Percentiles rank a stretch among this genome's conserved stretches.
Conservation (phyloP, 2,329 filamentous ascomycete species). For the Hypoxylon sp. region DNA sequence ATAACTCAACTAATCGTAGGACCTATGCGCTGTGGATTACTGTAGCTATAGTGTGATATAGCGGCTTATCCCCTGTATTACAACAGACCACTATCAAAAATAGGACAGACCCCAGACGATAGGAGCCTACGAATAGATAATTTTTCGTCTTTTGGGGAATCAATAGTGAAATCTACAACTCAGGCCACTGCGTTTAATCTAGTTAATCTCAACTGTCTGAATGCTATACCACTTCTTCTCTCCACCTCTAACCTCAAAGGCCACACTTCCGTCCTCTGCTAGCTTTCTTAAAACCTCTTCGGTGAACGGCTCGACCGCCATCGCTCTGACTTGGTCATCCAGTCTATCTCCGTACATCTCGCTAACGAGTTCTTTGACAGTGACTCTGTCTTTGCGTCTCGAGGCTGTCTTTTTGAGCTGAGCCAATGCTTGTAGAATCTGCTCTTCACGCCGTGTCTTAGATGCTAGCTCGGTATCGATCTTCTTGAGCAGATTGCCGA, state of each 20-base stretch:
- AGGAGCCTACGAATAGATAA: no score
- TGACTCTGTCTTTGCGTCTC: slow-evolving; percentile 54
- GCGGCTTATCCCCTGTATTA: no score
- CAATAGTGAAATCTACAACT: not conserved
- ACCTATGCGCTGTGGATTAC: no score
- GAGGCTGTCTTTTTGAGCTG: slow-evolving; percentile 18
- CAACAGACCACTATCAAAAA: no score
- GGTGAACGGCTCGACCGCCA: slow-evolving; percentile 62
- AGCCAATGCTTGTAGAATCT: slow-evolving; percentile 75
- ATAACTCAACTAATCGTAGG: no score
- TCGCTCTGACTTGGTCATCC: slow-evolving; percentile 54
- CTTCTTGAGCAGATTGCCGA: slow-evolving; percentile 79
- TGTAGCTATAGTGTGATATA: no score
- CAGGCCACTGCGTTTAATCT: not conserved
- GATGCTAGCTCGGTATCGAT: slow-evolving; percentile 86
- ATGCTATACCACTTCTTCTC: slow-evolving; percentile 57
- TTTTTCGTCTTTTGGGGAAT: not conserved
- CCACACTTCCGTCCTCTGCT: slow-evolving; percentile 61
- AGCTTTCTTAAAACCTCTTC: slow-evolving; percentile 61
- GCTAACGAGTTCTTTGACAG: slow-evolving; percentile 60
- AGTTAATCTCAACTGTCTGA: not conserved
- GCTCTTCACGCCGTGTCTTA: slow-evolving; percentile 81
- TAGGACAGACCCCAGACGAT: no score
- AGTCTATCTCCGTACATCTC: slow-evolving; percentile 59
- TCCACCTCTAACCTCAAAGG: slow-evolving; percentile 56